Evolutionary conservation across 176 grass and related monocot genomes (phyloP), one percentile per base, ranked within the genome.

Genomic region (Ananas comosus): DNA sequence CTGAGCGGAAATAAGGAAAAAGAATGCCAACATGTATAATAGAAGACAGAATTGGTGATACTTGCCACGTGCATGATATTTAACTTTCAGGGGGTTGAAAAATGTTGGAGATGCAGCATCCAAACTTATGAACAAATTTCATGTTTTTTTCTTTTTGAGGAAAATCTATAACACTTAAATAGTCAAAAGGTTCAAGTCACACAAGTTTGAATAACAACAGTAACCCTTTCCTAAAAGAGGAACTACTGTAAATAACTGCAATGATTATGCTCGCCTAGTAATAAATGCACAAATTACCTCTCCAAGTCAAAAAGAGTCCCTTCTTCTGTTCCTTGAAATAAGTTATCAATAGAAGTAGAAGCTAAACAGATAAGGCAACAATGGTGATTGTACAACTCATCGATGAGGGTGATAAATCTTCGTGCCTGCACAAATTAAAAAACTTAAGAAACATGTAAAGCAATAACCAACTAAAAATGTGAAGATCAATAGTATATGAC

Each of bases 321-420:
- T 80, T 92, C 93, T 51, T 92, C 93, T 47, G 89, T 92, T 75
- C 89, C 93, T 78, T 92, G 86, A 85, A 97, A 97, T 54, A 92
- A 78, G 82, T 97, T 74, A 11, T 97, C 93, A 83, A 97, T 90
- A 64, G 86, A 81, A 87, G 77, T 77, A 68, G 74, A 10, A 56
- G 93, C 84, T 69, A 97, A 72, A 76, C 93, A 90, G 68, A 90
- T 51, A 77, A 92, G 76, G n/a, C 71, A 74, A 66, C 93, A 97
- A 57, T 97, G 89, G 68, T 97, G 74, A 78, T 96, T 97, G 83
- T 97, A 97, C 65, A 92, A 64, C 76, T 97, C 93, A 72, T 97
- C 93, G n/a, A 97, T 80, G 58, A 97, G 75, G 11, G 84, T 97
- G 69, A 97, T 90, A 76, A 92, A 97, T 76, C 86, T 90, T 80